These are phyloP conservation scores for Citrus inodora DNA, from an alignment of 345 rosid species.

Conservation along the genomic window DNA sequence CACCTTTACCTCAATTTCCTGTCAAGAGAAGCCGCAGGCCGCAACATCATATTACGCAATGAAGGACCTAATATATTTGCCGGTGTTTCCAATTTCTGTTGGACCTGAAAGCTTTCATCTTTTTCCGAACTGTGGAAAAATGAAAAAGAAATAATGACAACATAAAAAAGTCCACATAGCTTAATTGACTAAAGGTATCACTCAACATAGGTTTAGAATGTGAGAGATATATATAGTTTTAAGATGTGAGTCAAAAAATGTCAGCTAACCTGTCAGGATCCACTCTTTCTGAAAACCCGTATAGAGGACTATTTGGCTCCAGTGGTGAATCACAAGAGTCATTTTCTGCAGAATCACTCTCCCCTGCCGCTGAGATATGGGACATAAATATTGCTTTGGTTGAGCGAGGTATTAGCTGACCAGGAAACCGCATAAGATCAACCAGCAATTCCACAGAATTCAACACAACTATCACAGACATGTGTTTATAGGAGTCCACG, in stretches of 20 bases:
- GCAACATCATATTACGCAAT: constrained; percentile 64
- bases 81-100: constrained; percentile 59
- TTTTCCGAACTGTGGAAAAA: constrained; percentile 71
- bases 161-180: constrained; percentile 9
- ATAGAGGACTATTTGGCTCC: constrained; percentile 97
- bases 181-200: neutral
- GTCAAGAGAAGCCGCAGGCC: constrained; percentile 50
- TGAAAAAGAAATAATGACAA: constrained; percentile 18
- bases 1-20: constrained; percentile 66
- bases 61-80: constrained; percentile 66
- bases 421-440: constrained; percentile 98
- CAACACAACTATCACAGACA: constrained; percentile 81
- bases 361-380: constrained; percentile 93
- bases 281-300: constrained; percentile 63
- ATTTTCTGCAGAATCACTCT: constrained; percentile 98
- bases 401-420: constrained; percentile 80
- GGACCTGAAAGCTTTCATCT: constrained; percentile 64
- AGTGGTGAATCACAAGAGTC: constrained; percentile 98
- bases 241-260: constrained; percentile 27
- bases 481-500: constrained; percentile 73
- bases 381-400: constrained; percentile 85
- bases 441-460: constrained; percentile 89
- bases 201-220: constrained; percentile 11
- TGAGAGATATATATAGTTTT: neutral
- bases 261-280: constrained; percentile 70